A percentile compares a stretch with the other conserved stretches of the same genome.
phyloP scores from a whole-genome alignment of 108 stramenopile genomes.

The Aurantiochytrium sp. region DNA sequence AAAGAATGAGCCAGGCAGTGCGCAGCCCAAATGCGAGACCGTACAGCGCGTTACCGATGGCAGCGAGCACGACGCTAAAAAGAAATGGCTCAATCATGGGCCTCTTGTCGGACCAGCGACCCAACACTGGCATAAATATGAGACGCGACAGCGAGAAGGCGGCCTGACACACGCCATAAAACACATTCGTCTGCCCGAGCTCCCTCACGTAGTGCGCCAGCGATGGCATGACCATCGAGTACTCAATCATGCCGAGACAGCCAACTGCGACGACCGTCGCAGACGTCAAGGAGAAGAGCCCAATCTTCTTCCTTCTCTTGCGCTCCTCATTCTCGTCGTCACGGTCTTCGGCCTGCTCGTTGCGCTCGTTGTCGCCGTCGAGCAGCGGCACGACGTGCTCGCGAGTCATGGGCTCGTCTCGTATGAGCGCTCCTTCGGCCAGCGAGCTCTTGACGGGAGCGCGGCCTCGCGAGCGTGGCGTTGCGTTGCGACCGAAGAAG shows the following conservation, averaged over 20 bases:
- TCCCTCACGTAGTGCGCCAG: not conserved
- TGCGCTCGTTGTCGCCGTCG: not conserved
- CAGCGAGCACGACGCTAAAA: not conserved
- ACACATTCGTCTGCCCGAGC: not conserved
- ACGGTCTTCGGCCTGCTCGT: not conserved
- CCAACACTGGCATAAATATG: not conserved
- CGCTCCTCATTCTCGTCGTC: not conserved
- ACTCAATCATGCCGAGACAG: not conserved
- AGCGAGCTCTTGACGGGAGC: too few relatives aligned
- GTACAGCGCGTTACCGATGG: not conserved
- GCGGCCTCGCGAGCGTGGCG: too few relatives aligned
- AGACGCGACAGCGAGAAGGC: not conserved
- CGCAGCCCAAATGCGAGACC: not conserved
- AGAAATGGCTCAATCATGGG: not conserved
- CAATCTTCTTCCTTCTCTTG: not conserved
- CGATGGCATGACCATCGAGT: slow-evolving; percentile 16
- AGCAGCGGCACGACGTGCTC: too few relatives aligned
- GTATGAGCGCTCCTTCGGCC: too few relatives aligned
- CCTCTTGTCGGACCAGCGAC: not conserved
- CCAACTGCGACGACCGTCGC: not conserved
- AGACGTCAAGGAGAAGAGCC: not conserved
- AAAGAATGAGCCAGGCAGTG: not conserved
- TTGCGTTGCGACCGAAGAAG: too few relatives aligned
- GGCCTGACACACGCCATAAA: not conserved
- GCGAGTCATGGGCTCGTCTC: too few relatives aligned